Base-by-base conservation (phyloP, 495 filamentous ascomycete species). In the Penicillium chermesinum region DNA sequence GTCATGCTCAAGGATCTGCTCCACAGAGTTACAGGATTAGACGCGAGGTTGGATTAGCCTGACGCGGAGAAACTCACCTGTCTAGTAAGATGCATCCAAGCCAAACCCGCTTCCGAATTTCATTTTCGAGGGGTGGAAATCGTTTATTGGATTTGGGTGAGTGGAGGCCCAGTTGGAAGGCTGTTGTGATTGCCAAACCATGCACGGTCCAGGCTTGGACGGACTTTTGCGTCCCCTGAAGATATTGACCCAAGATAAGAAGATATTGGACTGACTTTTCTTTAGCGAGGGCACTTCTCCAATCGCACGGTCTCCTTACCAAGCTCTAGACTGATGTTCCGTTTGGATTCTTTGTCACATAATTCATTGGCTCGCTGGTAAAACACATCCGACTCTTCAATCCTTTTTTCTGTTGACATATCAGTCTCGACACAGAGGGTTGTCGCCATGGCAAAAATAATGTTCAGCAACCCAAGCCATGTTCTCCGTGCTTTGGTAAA, bases 221-320 rank as follows among this genome's bases (percentile, higher is more conserved):
- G 2, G 69, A 71, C 20, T 70, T 70, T 33, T 71, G 64, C 3
- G 69, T 72, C 25, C 66, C 66, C 54, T 72, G 69, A 13, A 72
- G 64, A 38, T 70, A 71, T 43, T 72, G 69, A n/a, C 57, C 57
- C 50, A 65, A 56, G 4, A 71, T 32, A 3, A 72, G 52, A 1
- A 72, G 54, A 19, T 65, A 59, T 51, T 71, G 66, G 0, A 71
- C 58, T 61, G 16, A 10, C 32, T 8, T 27, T 10, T n/a, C 9
- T 16, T 18, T 2, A 15, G 14, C 40, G 16, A 48, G 45, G 2
- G 7, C 1, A 25, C 14, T 44, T n/a, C 7, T 47, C 34, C 35
- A 14, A 15, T 37, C 5, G 16, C 16, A 36, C 13, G 12, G 2
- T 5, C 6, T 17, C 49, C 61, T 38, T 39, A 66, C 65, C 61